phyloP scores from a whole-genome alignment of 1,284 basidiomycete species.

The Puccinia triticina region DNA sequence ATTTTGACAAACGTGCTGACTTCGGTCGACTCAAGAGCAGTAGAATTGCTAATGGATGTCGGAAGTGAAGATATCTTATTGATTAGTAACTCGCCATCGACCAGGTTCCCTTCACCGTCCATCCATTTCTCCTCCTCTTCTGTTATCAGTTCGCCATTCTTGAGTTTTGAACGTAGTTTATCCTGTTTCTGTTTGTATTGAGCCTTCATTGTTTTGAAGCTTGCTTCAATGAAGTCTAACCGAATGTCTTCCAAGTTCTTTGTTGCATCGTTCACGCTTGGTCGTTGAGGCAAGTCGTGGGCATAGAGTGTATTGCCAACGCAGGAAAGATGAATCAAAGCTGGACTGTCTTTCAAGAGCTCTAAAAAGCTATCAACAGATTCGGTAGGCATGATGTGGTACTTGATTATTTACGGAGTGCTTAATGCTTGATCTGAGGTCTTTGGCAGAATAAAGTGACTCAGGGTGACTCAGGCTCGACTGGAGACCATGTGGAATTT shows the following conservation, averaged over 20 bases:
- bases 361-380: not conserved
- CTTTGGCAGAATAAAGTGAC: not conserved
- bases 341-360: not conserved
- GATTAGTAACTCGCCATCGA: not conserved
- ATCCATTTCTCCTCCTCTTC: conserved; percentile 6
- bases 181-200: not conserved
- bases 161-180: not conserved
- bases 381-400: not conserved
- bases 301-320: conserved; percentile 3
- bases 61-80: not conserved
- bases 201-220: not conserved
- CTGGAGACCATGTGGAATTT: no score
- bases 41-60: not conserved
- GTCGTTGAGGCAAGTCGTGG: not conserved
- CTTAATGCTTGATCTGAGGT: not conserved
- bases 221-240: not conserved
- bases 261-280: conserved; percentile 18
- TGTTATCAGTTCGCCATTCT: not conserved
- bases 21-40: not conserved
- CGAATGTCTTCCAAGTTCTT: not conserved
- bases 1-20: not conserved
- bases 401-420: not conserved
- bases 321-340: conserved; percentile 3
- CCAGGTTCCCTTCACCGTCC: conserved; percentile 18
- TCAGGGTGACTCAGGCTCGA: no score